These are phyloP conservation scores for Posidonia australis DNA, from an alignment of 106 monocot genomes.

Conservation along the genomic window DNA sequence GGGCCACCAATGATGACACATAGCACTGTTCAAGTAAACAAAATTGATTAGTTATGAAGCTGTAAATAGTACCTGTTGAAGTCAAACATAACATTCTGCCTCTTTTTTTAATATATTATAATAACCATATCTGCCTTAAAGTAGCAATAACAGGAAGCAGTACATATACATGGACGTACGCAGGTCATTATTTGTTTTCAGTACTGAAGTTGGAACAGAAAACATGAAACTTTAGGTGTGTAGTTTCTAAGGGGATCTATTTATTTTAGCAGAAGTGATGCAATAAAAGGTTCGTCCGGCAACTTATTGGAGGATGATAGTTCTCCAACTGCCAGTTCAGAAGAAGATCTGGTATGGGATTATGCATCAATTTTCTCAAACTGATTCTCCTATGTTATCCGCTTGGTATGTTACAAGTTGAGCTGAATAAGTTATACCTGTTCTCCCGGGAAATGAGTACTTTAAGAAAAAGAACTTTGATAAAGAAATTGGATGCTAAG, in stretches of 20 bases:
- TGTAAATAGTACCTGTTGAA: no score
- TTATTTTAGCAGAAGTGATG: constrained; percentile 23
- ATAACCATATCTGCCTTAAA: no score
- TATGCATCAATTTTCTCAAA: background rate
- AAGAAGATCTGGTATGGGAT: constrained; percentile 66
- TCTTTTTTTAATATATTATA: no score
- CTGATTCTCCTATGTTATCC: background rate
- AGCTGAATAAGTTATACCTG: constrained; percentile 4
- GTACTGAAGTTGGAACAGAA: no score
- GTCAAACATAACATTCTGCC: no score
- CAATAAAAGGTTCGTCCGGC: constrained; percentile 9
- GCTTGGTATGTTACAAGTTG: background rate
- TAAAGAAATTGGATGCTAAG: constrained; percentile 90
- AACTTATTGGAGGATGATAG: constrained; percentile 32
- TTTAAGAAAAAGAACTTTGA: constrained; percentile 76
- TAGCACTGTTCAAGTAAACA: no score
- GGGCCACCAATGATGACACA: no score
- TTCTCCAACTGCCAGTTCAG: constrained; percentile 64
- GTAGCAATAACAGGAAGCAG: no score
- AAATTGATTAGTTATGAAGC: no score
- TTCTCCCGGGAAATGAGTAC: constrained; percentile 83
- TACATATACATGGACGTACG: no score
- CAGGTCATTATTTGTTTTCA: no score
- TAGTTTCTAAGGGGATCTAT: constrained; percentile 3
- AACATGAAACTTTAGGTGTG: no score